Conservation (phyloP, 441 rosid species). For the Viola pubescens region DNA sequence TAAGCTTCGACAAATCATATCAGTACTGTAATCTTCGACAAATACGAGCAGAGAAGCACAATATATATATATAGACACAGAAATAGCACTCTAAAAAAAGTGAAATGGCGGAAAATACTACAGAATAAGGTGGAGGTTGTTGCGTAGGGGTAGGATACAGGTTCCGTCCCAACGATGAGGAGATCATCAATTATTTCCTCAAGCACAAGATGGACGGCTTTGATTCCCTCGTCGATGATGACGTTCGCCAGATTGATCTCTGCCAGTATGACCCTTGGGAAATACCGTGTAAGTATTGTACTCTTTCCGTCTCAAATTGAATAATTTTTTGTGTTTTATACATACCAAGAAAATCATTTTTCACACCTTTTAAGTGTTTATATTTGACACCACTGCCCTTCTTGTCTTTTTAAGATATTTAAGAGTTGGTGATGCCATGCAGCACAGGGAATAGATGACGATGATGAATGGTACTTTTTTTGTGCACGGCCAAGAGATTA, state of each 20-base stretch:
- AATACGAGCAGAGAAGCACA: too few species aligned
- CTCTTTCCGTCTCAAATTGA: not conserved
- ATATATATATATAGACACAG: too few species aligned
- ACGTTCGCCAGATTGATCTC: not conserved
- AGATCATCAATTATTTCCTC: not conserved
- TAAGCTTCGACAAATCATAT: too few species aligned
- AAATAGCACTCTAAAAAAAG: too few species aligned
- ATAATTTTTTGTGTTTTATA: not conserved
- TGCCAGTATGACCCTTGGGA: slow-evolving; percentile 10
- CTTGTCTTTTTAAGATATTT: too few species aligned
- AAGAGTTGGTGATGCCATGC: not conserved
- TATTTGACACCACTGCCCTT: too few species aligned
- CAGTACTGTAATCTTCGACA: too few species aligned
- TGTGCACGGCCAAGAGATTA: slow-evolving; percentile 4
- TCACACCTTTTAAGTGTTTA: too few species aligned
- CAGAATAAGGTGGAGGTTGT: too few species aligned
- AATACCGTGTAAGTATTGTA: slow-evolving; percentile 5
- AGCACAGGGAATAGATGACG: not conserved
- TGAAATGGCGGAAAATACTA: too few species aligned
- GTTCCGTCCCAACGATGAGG: slow-evolving; percentile 5
- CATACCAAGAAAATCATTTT: not conserved
- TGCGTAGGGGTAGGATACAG: not conserved
- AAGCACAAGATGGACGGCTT: not conserved
- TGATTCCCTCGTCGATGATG: not conserved
- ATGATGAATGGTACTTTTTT: slow-evolving; percentile 12